A percentile compares a stretch with the other conserved stretches of the same genome.
Evolutionary conservation across 2,329 filamentous ascomycete genomes (phyloP).

Genomic region (Neopestalotiopsis sp.): DNA sequence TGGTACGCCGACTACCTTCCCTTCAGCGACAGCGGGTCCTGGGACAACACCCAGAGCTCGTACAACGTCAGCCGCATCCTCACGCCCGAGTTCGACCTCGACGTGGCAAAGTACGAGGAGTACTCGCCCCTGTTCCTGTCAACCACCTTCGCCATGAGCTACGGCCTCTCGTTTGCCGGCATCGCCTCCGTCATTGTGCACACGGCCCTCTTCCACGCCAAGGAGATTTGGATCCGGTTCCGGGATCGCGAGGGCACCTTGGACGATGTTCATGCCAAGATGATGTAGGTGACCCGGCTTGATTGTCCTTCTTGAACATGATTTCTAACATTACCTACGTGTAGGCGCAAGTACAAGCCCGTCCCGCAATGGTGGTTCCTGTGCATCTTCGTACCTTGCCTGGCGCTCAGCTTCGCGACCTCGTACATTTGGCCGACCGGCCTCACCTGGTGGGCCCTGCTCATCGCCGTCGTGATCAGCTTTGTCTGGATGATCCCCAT

Average conservation of each 20-base stretch:
- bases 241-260: slow-evolving; percentile 4
- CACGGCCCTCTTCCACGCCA: slow-evolving; percentile 10
- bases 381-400: slow-evolving; percentile 11
- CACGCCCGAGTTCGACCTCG: neutral
- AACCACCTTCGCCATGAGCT: slow-evolving; percentile 8
- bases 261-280: slow-evolving; percentile 11
- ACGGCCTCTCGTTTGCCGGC: slow-evolving; percentile 13
- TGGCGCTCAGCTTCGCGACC: slow-evolving; percentile 23
- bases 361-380: slow-evolving; percentile 9
- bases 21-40: slow-evolving; percentile 13
- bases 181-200: slow-evolving; percentile 11
- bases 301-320: neutral
- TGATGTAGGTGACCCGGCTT: slow-evolving; percentile 1
- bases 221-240: slow-evolving; percentile 13
- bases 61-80: slow-evolving; percentile 15
- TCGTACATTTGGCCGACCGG: slow-evolving; percentile 54
- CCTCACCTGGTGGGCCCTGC: slow-evolving; percentile 63
- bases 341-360: slow-evolving; percentile 9
- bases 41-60: slow-evolving; percentile 10
- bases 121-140: slow-evolving; percentile 12
- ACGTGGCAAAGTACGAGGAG: slow-evolving; percentile 5
- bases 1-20: slow-evolving; percentile 26
- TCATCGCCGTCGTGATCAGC: slow-evolving; percentile 63
- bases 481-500: slow-evolving; percentile 65
- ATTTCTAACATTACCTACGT: neutral